These are phyloP conservation scores for Elsinoe perseae DNA, from an alignment of 2,329 filamentous ascomycete species.

Conservation along the genomic window DNA sequence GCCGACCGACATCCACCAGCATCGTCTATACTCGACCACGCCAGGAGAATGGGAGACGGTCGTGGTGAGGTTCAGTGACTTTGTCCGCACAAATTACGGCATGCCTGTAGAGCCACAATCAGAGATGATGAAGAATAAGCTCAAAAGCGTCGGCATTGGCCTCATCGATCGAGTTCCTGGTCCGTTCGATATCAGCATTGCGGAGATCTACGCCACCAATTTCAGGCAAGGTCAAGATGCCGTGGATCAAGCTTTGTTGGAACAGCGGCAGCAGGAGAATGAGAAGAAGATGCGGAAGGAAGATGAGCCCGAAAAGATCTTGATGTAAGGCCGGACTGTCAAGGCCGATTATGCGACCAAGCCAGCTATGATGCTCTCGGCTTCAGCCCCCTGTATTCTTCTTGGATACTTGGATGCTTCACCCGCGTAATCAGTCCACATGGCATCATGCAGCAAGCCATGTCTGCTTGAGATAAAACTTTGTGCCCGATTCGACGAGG, in stretches of 20 bases:
- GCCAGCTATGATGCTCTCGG: too few relatives aligned
- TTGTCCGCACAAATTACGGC: slow-evolving; percentile 90
- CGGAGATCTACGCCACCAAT: slow-evolving; percentile 88
- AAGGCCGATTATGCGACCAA: too few relatives aligned
- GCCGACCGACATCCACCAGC: slow-evolving; percentile 92
- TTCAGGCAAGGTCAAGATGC: slow-evolving; percentile 34
- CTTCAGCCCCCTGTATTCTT: too few relatives aligned
- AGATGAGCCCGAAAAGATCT: slow-evolving; percentile 30
- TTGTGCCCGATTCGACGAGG: too few relatives aligned
- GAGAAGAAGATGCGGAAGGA: slow-evolving; percentile 25
- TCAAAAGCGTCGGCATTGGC: slow-evolving; percentile 77
- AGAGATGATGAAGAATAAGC: slow-evolving; percentile 77
- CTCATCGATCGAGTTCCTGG: slow-evolving; percentile 84
- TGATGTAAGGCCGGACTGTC: slow-evolving; percentile 27
- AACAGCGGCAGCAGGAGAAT: slow-evolving; percentile 23
- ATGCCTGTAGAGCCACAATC: slow-evolving; percentile 87
- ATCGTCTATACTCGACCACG: slow-evolving; percentile 70
- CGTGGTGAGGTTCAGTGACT: slow-evolving; percentile 82
- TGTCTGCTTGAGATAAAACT: too few relatives aligned
- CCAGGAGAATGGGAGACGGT: slow-evolving; percentile 92
- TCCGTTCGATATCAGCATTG: slow-evolving; percentile 78
- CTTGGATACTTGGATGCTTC: too few relatives aligned
- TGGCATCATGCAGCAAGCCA: too few relatives aligned
- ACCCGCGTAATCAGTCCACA: too few relatives aligned
- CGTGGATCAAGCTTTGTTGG: slow-evolving; percentile 22